Base-by-base conservation (phyloP, 331 rosid species). In the Malus hybrid region DNA sequence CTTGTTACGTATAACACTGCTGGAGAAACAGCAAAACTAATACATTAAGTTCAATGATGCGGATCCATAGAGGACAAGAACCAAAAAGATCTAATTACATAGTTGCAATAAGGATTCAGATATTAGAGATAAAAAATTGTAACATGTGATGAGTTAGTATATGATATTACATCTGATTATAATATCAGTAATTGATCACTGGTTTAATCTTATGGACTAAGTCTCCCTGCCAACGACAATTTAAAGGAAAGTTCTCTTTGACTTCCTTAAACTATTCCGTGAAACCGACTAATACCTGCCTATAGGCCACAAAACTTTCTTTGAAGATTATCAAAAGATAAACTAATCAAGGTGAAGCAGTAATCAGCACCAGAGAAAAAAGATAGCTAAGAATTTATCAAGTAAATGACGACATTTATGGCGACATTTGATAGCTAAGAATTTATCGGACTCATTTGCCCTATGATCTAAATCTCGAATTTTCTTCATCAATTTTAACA, bases 1-100 rank as follows among this genome's bases (percentile, higher is more conserved):
- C 78, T 78, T 88, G 79, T 67, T 32, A 75, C 82, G 74, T 78
- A 74, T 71, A 73, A 75, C 63, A 29, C 78, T 34, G 66, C 81
- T 46, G 53, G 32, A 73, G 32, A 52, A 61, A 58, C 53, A 62
- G 75, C 80, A 50, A 58, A 58, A 58, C 7, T 28, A 26, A 62
- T 13, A 62, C 33, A 7, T 62, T 28, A 15, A 33, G 48, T 64
- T 64, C 24, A 32, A 19, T 33, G 15, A 64, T 33, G 46, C 39
- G 32, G 66, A 62, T 28, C 12, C 15, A 29, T 3, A 13, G 18
- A 4, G 39, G 6, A 30, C 18, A 29, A 29, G 39, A 63, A 63
- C 66, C 64, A 24, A 63, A 63, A 64, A 19, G 46, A 33, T 64
- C 9, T 19, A 64, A 32, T 12, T 16, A 19, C 46, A 10, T 10